Evolutionary conservation across 805 yeast genomes (phyloP), one percentile per base, ranked within the genome.

Genomic region (Wickerhamomyces hampshirensis): DNA sequence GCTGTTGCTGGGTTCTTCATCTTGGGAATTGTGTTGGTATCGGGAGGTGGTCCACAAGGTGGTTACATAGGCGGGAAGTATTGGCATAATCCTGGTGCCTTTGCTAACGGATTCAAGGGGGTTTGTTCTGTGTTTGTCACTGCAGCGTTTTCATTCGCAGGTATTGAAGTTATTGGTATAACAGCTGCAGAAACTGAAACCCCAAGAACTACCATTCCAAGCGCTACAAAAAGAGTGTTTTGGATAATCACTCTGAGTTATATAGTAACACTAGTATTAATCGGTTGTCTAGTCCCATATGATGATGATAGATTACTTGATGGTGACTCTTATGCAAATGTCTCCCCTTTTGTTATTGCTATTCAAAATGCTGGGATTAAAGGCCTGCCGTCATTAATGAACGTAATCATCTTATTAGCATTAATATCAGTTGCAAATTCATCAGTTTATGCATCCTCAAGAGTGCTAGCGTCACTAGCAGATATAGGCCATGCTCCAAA

Each of bases 341-440:
- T 87, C 10, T 82, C 89, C 6, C 91, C 93, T 8, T 83, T 83
- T 47, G 91, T 83, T 35, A 76, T 83, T 59, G 84, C 91, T 24
- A 73, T 80, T 38, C 65, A 57, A 21, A 66, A 69, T 34, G 83
- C 81, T 21, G 84, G 85, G 36, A 77, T 80, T 42, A 61, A 56
- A 26, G 87, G 80, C 28, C 60, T 80, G 33, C 85, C 85, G 16
- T 67, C 75, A 28, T 71, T 82, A 23, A 67, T 82, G 62, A 82
- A 82, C 51, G 84, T 75, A 6, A 82, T 82, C 33, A 79, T 81
- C 42, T 63, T 82, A 48, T 63, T 80, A 37, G 73, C 88, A 4
- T 78, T 78, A 14, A 53, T 80, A 26, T 80, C 87, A 10, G 87
- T 81, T 29, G 86, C 84, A 41, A 80, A 82, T 52, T 73, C 86